phyloP scores from a whole-genome alignment of 106 monocot species.

The Alisma plantagoaquatica region DNA sequence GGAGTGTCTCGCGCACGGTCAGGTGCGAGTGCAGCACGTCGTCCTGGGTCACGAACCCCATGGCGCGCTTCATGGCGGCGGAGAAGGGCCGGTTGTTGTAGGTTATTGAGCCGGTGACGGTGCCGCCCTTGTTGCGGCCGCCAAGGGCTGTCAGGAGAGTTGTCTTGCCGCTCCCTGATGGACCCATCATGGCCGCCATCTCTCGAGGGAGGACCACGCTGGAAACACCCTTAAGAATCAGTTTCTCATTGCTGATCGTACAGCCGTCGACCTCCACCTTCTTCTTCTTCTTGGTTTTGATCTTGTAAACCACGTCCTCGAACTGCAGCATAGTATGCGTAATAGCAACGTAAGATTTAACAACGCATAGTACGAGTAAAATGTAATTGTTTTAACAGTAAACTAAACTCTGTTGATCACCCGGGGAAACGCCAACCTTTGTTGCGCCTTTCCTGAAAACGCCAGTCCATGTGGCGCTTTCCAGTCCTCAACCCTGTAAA shows the following conservation, averaged over 20 bases:
- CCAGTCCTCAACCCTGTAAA: too few species aligned
- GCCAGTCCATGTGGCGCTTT: too few species aligned
- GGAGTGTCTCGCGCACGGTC: slow-evolving; percentile 27
- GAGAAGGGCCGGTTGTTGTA: slow-evolving; percentile 23
- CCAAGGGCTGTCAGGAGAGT: slow-evolving; percentile 32
- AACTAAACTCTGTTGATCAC: too few species aligned
- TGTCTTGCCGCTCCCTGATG: slow-evolving; percentile 41
- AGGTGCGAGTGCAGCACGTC: slow-evolving; percentile 36
- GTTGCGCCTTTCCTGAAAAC: too few species aligned
- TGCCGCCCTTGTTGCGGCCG: slow-evolving; percentile 8
- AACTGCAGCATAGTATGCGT: too few species aligned
- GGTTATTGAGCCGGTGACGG: slow-evolving; percentile 17
- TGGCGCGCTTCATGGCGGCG: slow-evolving; percentile 13
- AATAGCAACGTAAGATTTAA: too few species aligned
- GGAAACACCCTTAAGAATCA: slow-evolving; percentile 22
- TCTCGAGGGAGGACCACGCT: slow-evolving; percentile 23
- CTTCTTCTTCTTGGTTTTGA: slow-evolving; percentile 2
- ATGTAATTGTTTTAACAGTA: too few species aligned
- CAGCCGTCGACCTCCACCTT: neutral
- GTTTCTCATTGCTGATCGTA: neutral
- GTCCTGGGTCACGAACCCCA: slow-evolving; percentile 35
- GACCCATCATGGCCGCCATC: slow-evolving; percentile 34
- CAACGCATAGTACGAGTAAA: too few species aligned
- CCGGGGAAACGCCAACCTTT: too few species aligned
- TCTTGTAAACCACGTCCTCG: slow-evolving; percentile 29